Base-by-base conservation (phyloP, 1,284 basidiomycete genomes). In the Gymnopus androsaceus region DNA sequence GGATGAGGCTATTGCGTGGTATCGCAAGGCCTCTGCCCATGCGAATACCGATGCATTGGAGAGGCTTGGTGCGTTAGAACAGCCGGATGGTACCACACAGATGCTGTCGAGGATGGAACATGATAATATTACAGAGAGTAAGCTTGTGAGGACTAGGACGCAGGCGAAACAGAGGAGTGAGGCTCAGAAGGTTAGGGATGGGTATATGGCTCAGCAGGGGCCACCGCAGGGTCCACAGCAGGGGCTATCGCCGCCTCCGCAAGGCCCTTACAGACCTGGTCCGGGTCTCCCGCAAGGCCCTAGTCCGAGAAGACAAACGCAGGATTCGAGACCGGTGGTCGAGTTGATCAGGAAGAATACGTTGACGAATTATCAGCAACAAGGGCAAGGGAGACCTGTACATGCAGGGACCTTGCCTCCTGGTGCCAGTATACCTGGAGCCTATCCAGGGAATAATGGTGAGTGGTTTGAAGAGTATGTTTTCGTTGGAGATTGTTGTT, bases 131-230 rank as follows among this genome's bases (percentile, higher is more conserved):
- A 87, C 94, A 12, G 87, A 94, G 65, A 75, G 74, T 37, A 93
- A 88, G 60, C 82, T 98, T 34, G 87, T 95, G 9, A 79, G 94
- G 3, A 89, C 86, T 60, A 84, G 92, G 14, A 95, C 94, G 0
- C 85, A 88, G 63, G 94, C 94, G 3, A 85, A 86, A 63, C 76
- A 85, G 64, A 77, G 86, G 17, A 86, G 88, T 17, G 85, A 90
- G 41, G 78, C 74, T 7, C 56, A 61, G 14, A 59, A 49, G 33
- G 56, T 56, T 8, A 50, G 50, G 30, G 57, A 58, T 51, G 53
- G 57, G 8, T 58, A 46, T 37, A 8, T 59, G 21, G 49, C 55
- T 31, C 44, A 54, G 21, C 56, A 63, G 66, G 33, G 19, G 25
- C 46, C 14, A 14, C 42, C 14, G n/a, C 38, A 41, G 21, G 2